Base-by-base conservation (phyloP, 352 stramenopile genomes). In the Salisapilia sapeloensis region DNA sequence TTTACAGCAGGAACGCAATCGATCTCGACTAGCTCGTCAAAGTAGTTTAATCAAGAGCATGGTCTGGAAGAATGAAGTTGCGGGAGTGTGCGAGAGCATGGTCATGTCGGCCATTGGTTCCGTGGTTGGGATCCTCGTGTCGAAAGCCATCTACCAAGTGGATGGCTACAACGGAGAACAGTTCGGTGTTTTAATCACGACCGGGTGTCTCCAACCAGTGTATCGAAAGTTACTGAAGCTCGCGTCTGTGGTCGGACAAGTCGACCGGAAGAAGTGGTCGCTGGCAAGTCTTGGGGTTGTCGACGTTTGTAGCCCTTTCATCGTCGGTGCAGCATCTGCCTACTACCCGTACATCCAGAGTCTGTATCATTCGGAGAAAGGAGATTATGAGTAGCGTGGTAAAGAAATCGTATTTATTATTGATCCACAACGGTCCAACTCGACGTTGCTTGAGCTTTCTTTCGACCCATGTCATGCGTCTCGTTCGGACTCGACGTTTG, bases 81-180 rank as follows among this genome's bases (percentile, higher is more conserved):
- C 50, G 18, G 51, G 30, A n/a, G 19, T 46, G 7, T 48, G 51
- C 48, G 46, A 67, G n/a, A 40, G 63, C n/a, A 16, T 58, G 9
- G 28, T 57, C 12, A 44, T 75, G 13, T 23, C 53, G 0, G 36
- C 42, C 11, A 52, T 54, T 3, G 50, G 21, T 6, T 22, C 38
- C 2, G 32, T 38, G 13, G 25, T 51, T 16, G 38, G 24, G n/a
- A 32, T 44, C 19, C 15, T 15, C 23, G n/a, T 20, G 16, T 11
- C 35, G n/a, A n/a, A n/a, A n/a, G n/a, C n/a, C n/a, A n/a, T n/a
- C n/a, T n/a, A n/a, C n/a, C n/a, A n/a, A n/a, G n/a, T n/a, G n/a
- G n/a, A n/a, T n/a, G n/a, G n/a, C n/a, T n/a, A n/a, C n/a, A n/a
- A n/a, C n/a, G n/a, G n/a, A n/a, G n/a, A n/a, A n/a, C n/a, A n/a